Evolutionary conservation across 208 protist species (phyloP).

Genomic region (Balamuthia mandrillaris): DNA sequence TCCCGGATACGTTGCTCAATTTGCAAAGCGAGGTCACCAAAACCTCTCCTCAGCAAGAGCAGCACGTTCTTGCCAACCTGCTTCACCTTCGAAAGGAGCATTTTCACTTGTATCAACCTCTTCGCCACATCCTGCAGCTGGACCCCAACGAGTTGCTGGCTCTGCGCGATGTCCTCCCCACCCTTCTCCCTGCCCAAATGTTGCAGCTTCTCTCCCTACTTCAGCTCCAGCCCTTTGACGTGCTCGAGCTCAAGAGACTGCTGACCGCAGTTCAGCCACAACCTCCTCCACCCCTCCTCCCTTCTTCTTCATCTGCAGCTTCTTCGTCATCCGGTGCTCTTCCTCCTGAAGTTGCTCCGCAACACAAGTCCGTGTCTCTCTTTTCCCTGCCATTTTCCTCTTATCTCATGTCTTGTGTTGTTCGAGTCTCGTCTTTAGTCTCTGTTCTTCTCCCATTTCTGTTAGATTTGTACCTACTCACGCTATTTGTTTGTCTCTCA

Average conservation of each 20-base stretch:
- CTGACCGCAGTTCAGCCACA: neutral
- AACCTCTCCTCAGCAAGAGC: neutral
- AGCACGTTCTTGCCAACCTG: slow-evolving; percentile 14
- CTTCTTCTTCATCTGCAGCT: neutral
- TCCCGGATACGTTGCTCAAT: slow-evolving; percentile 5
- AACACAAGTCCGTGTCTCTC: neutral
- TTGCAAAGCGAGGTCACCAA: neutral
- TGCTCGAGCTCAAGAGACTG: slow-evolving; percentile 30
- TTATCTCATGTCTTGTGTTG: neutral
- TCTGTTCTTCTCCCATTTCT: neutral
- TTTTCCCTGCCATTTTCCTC: neutral
- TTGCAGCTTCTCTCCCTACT: slow-evolving; percentile 28
- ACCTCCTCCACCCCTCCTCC: neutral
- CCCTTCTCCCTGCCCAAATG: slow-evolving; percentile 41
- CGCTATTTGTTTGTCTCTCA: neutral
- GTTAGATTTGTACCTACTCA: neutral
- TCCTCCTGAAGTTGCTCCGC: neutral
- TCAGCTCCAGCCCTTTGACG: slow-evolving; percentile 38
- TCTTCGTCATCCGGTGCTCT: neutral
- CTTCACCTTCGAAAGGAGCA: slow-evolving; percentile 41
- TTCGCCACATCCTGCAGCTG: slow-evolving; percentile 10
- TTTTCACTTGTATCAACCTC: slow-evolving; percentile 45
- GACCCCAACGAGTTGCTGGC: slow-evolving; percentile 19
- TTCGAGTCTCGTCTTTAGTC: neutral
- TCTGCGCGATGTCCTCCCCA: slow-evolving; percentile 12